Conservation (phyloP, 768 basidiomycete genomes). For the Collybiopsis confluens region DNA sequence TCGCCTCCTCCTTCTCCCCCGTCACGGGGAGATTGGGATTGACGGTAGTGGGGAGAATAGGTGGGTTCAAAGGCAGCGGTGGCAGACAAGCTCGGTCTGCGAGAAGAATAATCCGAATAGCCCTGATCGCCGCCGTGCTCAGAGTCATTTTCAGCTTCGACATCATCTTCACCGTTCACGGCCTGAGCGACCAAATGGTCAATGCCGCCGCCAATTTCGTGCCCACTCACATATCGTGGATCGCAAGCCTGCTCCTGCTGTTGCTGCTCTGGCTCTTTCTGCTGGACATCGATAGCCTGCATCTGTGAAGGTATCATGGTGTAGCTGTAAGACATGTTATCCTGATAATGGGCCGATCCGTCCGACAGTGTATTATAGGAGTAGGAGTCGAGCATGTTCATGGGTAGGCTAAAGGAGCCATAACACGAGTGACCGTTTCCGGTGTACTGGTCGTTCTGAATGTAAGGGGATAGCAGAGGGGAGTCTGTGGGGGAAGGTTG, state of each 20-base stretch:
- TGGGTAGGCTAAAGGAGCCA: background rate
- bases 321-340: background rate
- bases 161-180: background rate
- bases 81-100: background rate
- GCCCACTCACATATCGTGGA: constrained; percentile 1
- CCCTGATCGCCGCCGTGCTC: background rate
- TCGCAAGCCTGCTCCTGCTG: constrained; percentile 1
- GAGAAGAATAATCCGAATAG: background rate
- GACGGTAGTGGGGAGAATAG: background rate
- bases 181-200: background rate
- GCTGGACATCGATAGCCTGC: background rate
- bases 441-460: background rate
- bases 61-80: background rate
- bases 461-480: background rate
- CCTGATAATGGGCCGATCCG: background rate
- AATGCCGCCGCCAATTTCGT: background rate
- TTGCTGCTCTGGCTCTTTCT: background rate
- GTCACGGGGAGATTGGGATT: background rate
- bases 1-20: background rate
- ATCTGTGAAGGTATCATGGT: background rate
- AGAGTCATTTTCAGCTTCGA: background rate
- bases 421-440: background rate
- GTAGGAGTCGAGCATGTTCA: background rate
- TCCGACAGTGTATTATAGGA: background rate
- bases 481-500: constrained; percentile 2